phyloP scores from a whole-genome alignment of 2,329 filamentous ascomycete genomes.

The Fusarium sp. region DNA sequence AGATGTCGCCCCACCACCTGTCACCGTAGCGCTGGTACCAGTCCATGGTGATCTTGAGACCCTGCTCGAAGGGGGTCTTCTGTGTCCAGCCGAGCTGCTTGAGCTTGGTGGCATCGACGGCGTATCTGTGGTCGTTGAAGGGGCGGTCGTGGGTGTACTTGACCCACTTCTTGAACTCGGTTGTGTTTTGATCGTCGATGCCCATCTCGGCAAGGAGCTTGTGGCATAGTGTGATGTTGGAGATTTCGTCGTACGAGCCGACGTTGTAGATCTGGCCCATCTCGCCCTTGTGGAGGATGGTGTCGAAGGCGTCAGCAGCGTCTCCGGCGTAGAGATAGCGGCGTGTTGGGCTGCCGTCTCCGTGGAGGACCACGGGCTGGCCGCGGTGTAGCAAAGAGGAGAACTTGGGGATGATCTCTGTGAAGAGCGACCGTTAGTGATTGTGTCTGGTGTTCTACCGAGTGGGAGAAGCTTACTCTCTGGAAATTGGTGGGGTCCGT shows the following conservation, averaged over 20 bases:
- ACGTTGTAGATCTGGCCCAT: constrained; percentile 87
- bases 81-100: constrained; percentile 76
- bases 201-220: constrained; percentile 73
- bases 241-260: constrained; percentile 81
- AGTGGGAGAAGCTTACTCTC: constrained; percentile 72
- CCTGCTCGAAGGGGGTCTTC: constrained; percentile 72
- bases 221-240: constrained; percentile 76
- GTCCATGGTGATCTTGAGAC: constrained; percentile 58
- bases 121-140: constrained; percentile 81
- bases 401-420: constrained; percentile 88
- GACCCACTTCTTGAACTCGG: constrained; percentile 72
- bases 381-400: constrained; percentile 75
- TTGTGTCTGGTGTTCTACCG: neutral
- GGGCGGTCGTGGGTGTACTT: constrained; percentile 82
- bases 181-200: constrained; percentile 61
- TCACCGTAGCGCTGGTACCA: neutral
- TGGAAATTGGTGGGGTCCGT: constrained; percentile 85
- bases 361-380: constrained; percentile 78
- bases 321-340: constrained; percentile 84
- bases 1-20: neutral
- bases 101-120: constrained; percentile 77
- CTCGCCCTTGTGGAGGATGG: constrained; percentile 81
- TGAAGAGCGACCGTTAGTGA: constrained; percentile 1
- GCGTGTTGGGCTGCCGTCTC: constrained; percentile 79
- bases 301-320: constrained; percentile 85